Evolutionary conservation across 208 protist genomes (phyloP).

Genomic region (Trypanosoma caninum): DNA sequence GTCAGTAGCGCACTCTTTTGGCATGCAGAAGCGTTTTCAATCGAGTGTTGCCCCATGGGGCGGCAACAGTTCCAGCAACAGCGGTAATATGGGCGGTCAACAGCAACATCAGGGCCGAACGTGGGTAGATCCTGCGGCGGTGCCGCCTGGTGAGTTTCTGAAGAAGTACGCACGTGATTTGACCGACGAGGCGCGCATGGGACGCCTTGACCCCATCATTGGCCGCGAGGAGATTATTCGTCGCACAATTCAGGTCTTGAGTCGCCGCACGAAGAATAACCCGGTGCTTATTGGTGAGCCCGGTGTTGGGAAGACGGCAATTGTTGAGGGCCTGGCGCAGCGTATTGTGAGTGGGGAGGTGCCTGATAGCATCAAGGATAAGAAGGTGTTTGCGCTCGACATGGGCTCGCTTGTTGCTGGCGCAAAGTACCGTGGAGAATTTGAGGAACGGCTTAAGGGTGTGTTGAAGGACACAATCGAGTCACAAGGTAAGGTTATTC

Average conservation of each 20-base stretch:
- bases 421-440: slow-evolving; percentile 99
- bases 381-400: slow-evolving; percentile 94
- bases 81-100: slow-evolving; percentile 20
- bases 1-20: neutral
- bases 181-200: slow-evolving; percentile 88
- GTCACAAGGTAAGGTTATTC: slow-evolving; percentile 94
- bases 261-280: slow-evolving; percentile 99
- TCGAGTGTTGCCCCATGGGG: slow-evolving; percentile 64
- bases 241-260: slow-evolving; percentile 95
- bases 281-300: slow-evolving; percentile 98
- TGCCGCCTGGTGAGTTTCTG: slow-evolving; percentile 87
- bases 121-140: slow-evolving; percentile 87
- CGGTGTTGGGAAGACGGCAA: slow-evolving; percentile 94
- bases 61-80: neutral
- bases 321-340: slow-evolving; percentile 92
- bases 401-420: slow-evolving; percentile 98
- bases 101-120: slow-evolving; percentile 57
- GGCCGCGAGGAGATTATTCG: slow-evolving; percentile 99
- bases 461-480: slow-evolving; percentile 98
- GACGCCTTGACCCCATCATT: slow-evolving; percentile 98
- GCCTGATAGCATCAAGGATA: slow-evolving; percentile 85
- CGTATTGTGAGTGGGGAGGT: slow-evolving; percentile 93
- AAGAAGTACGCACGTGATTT: slow-evolving; percentile 97
- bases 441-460: slow-evolving; percentile 99
- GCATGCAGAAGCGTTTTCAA: slow-evolving; percentile 23